Conservation (phyloP, 2,329 filamentous ascomycete genomes). For the Capronia coronata region DNA sequence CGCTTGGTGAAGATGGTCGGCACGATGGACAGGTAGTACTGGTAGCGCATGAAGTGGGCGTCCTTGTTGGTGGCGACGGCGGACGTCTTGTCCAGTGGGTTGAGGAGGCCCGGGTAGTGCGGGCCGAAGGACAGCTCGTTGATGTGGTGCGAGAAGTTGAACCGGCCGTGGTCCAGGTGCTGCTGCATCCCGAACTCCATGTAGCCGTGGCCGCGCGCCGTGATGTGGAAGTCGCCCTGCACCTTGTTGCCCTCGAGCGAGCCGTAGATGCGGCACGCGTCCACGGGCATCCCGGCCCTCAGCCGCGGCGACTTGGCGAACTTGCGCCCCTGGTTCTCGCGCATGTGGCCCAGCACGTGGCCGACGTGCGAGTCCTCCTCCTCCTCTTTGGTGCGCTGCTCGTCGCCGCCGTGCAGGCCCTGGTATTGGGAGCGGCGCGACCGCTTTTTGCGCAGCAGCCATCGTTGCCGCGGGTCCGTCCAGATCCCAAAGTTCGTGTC, state of each 20-base stretch:
- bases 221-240: slow-evolving; percentile 97
- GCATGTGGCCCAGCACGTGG: slow-evolving; percentile 73
- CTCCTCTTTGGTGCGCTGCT: slow-evolving; percentile 41
- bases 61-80: slow-evolving; percentile 69
- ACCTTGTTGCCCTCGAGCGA: slow-evolving; percentile 92
- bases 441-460: slow-evolving; percentile 49
- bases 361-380: slow-evolving; percentile 77
- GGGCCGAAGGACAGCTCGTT: slow-evolving; percentile 93
- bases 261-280: slow-evolving; percentile 85
- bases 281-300: slow-evolving; percentile 48
- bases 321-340: slow-evolving; percentile 58
- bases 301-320: slow-evolving; percentile 68
- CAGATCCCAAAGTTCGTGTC: slow-evolving; percentile 75
- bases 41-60: slow-evolving; percentile 85
- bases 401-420: slow-evolving; percentile 57
- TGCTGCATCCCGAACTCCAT: slow-evolving; percentile 57
- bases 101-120: slow-evolving; percentile 89
- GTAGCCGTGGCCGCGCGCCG: slow-evolving; percentile 92
- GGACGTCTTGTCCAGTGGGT: slow-evolving; percentile 81
- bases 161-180: slow-evolving; percentile 80
- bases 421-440: slow-evolving; percentile 44
- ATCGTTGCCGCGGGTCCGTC: slow-evolving; percentile 34
- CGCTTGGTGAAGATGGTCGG: slow-evolving; percentile 80
- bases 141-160: slow-evolving; percentile 97
- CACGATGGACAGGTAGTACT: slow-evolving; percentile 94